Percentiles rank a stretch among this genome's conserved stretches.
These are phyloP conservation scores for Nicotiana undulata DNA, from an alignment of 257 asterid genomes.

Conservation along the genomic window DNA sequence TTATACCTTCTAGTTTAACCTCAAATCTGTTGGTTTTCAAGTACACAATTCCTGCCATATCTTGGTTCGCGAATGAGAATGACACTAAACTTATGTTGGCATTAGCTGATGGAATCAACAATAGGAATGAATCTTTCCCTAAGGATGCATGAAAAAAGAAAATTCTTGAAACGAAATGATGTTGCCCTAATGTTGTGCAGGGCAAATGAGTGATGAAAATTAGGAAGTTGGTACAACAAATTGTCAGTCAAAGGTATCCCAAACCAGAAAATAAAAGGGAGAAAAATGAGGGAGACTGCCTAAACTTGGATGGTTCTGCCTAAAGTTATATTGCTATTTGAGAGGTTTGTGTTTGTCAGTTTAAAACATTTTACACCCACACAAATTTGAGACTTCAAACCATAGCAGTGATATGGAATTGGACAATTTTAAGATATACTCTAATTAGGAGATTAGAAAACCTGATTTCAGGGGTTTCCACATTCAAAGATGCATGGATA, in stretches of 20 bases:
- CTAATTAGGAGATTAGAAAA: background rate
- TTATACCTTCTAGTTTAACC: slow-evolving; percentile 80
- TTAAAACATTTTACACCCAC: background rate
- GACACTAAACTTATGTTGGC: background rate
- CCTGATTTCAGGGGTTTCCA: background rate
- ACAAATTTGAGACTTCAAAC: background rate
- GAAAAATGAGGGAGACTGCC: background rate
- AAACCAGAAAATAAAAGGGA: background rate
- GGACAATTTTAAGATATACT: background rate
- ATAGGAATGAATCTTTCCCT: slow-evolving; percentile 6
- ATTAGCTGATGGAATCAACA: slow-evolving; percentile 1
- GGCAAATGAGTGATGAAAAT: background rate
- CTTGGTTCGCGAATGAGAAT: background rate
- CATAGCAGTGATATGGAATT: background rate
- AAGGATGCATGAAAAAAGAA: slow-evolving; percentile 17
- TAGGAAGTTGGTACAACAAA: slow-evolving; percentile 2
- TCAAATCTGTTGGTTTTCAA: slow-evolving; percentile 66
- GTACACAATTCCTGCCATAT: slow-evolving; percentile 78
- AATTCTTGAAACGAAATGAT: background rate
- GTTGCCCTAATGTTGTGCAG: slow-evolving; percentile 3
- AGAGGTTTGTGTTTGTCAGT: background rate
- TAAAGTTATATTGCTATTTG: background rate
- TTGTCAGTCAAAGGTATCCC: background rate
- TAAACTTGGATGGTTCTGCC: background rate
- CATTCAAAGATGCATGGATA: background rate